Base-by-base conservation (phyloP, 768 basidiomycete species). In the Strobilomyces echinocephalus region DNA sequence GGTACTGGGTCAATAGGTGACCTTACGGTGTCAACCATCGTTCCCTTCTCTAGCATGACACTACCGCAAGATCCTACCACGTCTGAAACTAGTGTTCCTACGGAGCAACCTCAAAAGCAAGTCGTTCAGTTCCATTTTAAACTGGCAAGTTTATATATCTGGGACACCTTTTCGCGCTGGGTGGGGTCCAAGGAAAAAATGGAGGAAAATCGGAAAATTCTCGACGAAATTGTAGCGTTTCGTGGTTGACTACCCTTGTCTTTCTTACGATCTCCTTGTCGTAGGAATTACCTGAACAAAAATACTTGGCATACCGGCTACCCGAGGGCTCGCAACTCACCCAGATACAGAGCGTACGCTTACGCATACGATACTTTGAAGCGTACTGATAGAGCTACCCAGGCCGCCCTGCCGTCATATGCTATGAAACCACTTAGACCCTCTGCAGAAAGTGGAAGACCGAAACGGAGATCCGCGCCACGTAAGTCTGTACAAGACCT, bases 161-260 rank as follows among this genome's bases (percentile, higher is more conserved):
- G 80, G 79, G 83, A 86, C 51, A 76, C 78, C 1, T 66, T 90
- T 38, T 69, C 72, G 31, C 72, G 77, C 33, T 90, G 87, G 87
- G 73, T 76, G 16, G 87, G 85, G 14, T 74, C 79, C 18, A 72
- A 78, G 53, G 75, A 79, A 26, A 79, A 74, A 44, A 77, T 80
- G 52, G 73, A 75, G 18, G 71, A 76, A 55, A 83, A 81, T 64
- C 73, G 67, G 38, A 69, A 70, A 40, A 67, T 71, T 41, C 69
- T 86, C 26, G 64, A 70, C 28, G 67, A 72, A 34, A 68, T 82
- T 54, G 86, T 87, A 61, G 59, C 21, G 4, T 21, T 40, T 41
- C 11, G 8, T 16, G 12, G 50, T 42, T 15, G 0, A 38, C n/a
- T 20, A 6, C 14, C 8, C 15, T 7, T 16, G 10, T 9, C 54